Conservation (phyloP, 352 stramenopile genomes). For the Thalassiosira mediterranea region DNA sequence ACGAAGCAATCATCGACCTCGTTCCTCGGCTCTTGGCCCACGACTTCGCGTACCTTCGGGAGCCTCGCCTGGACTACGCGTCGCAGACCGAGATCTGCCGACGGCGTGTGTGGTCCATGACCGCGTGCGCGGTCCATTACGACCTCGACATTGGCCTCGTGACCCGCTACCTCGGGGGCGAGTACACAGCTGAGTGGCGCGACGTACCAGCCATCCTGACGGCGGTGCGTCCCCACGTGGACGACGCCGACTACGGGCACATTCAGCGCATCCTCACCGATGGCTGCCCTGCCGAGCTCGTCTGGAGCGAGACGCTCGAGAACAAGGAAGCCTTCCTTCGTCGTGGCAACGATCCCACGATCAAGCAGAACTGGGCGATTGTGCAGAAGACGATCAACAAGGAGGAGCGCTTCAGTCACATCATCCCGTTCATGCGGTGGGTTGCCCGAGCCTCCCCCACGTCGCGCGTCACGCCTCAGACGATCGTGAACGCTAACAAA, state of each 20-base stretch:
- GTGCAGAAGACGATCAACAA: conserved; percentile 2
- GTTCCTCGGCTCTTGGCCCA: neutral
- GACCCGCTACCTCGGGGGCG: neutral
- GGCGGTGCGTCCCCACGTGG: neutral
- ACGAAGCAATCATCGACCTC: neutral
- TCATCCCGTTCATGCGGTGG: neutral
- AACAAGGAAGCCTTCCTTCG: conserved; percentile 1
- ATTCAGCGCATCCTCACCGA: neutral
- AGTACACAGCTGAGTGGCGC: conserved; percentile 14
- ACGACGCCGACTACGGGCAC: neutral
- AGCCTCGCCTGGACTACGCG: conserved; percentile 10
- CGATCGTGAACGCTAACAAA: conserved; percentile 20
- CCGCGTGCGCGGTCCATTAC: conserved; percentile 16
- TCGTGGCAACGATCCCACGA: conserved; percentile 18
- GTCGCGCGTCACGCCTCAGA: conserved; percentile 7
- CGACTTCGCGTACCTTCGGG: neutral
- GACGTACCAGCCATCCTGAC: neutral
- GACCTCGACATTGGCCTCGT: conserved; percentile 8
- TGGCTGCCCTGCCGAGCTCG: conserved; percentile 1
- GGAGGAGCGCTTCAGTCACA: conserved; percentile 1
- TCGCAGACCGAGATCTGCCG: conserved; percentile 4
- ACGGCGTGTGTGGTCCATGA: conserved; percentile 4
- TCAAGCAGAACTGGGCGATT: neutral
- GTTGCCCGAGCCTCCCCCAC: neutral
- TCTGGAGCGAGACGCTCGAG: neutral